Evolutionary conservation across 176 grass and related monocot species (phyloP).

Genomic region (Canna indica): DNA sequence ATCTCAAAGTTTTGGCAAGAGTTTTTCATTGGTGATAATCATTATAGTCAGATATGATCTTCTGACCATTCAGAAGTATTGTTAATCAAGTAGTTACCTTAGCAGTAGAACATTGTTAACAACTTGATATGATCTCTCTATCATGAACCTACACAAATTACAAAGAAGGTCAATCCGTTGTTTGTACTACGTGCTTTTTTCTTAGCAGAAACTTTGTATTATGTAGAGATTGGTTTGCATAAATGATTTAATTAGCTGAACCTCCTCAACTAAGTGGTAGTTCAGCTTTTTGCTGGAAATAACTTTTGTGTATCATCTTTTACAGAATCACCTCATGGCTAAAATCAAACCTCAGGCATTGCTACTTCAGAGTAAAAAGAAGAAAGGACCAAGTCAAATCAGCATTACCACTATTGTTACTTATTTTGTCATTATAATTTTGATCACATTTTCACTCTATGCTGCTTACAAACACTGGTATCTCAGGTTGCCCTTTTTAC

Average conservation of each 20-base stretch:
- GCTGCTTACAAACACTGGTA: slow-evolving; percentile 22
- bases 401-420: slow-evolving; percentile 14
- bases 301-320: background rate
- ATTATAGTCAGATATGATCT: background rate
- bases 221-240: too few relatives aligned
- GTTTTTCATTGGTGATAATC: background rate
- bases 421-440: slow-evolving; percentile 12
- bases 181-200: background rate
- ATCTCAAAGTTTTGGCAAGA: background rate
- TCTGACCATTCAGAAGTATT: background rate
- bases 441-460: slow-evolving; percentile 17
- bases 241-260: too few relatives aligned
- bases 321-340: slow-evolving; percentile 11
- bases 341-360: slow-evolving; percentile 25
- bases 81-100: background rate
- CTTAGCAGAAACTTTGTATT: background rate
- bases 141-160: too few relatives aligned
- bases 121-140: background rate
- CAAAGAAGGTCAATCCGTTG: too few relatives aligned
- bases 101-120: background rate
- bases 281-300: too few relatives aligned
- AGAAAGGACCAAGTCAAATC: slow-evolving; percentile 18
- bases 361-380: slow-evolving; percentile 25
- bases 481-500: slow-evolving; percentile 8
- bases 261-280: too few relatives aligned